Percentiles rank a stretch among this genome's conserved stretches.
Conservation (phyloP, 352 stramenopile genomes). For the Globisporangium megalacanthum region DNA sequence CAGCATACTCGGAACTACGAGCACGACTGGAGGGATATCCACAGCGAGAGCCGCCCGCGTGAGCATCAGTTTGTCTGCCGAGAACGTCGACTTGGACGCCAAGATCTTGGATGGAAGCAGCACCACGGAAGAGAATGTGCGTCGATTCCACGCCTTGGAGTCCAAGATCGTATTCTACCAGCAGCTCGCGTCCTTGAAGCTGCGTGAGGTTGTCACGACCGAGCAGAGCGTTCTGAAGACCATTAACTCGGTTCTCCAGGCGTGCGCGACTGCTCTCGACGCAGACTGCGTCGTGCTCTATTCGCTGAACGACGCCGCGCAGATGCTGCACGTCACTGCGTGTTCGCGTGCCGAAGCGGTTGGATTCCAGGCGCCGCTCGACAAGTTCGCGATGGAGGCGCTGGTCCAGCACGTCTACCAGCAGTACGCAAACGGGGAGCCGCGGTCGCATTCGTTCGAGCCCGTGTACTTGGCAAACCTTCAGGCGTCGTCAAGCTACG, state of each 20-base stretch:
- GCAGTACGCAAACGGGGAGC: constrained; percentile 1
- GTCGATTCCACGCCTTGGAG: constrained; percentile 29
- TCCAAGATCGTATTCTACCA: constrained; percentile 56
- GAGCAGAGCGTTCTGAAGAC: constrained; percentile 41
- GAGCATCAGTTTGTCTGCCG: constrained; percentile 34
- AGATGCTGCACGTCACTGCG: constrained; percentile 38
- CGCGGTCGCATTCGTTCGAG: constrained; percentile 15
- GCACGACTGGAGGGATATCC: not conserved
- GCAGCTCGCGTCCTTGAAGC: constrained; percentile 40
- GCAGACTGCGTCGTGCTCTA: constrained; percentile 54
- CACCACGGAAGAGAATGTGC: constrained; percentile 32
- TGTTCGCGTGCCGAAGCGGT: constrained; percentile 36
- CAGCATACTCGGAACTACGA: not conserved
- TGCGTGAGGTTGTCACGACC: constrained; percentile 32
- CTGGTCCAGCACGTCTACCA: constrained; percentile 27
- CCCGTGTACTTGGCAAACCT: constrained; percentile 43
- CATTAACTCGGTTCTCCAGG: constrained; percentile 36
- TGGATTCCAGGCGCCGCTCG: constrained; percentile 42
- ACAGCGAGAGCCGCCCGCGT: constrained; percentile 10
- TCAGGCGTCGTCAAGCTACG: constrained; percentile 31
- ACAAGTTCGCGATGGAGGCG: constrained; percentile 42
- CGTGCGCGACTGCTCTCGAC: constrained; percentile 29
- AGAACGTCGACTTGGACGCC: constrained; percentile 34
- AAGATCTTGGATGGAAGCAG: constrained; percentile 29
- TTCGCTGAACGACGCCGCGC: constrained; percentile 30